A percentile compares a stretch with the other conserved stretches of the same genome.
Conservation (phyloP, 345 rosid species). For the Lepidium africanum region DNA sequence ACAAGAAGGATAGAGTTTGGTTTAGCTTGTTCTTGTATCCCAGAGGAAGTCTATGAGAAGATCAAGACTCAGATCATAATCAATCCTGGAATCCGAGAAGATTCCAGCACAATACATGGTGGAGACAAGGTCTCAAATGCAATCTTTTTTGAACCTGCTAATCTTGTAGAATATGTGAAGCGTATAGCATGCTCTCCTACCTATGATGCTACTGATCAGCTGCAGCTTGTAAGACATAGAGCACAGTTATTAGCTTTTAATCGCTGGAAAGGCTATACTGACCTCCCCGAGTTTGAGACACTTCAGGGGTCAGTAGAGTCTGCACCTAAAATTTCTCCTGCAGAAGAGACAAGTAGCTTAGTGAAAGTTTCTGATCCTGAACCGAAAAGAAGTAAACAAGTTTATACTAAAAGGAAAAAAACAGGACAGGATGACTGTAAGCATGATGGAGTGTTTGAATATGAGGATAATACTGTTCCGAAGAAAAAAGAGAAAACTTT, state of each 20-base stretch:
- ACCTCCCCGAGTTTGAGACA: conserved; percentile 47
- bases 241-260: conserved; percentile 57
- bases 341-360: conserved; percentile 15
- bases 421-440: conserved; percentile 19
- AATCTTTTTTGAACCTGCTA: conserved; percentile 44
- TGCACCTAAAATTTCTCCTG: conserved; percentile 34
- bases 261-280: conserved; percentile 57
- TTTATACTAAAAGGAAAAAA: conserved; percentile 25
- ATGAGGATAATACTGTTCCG: conserved; percentile 16
- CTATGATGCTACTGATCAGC: conserved; percentile 30
- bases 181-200: conserved; percentile 37
- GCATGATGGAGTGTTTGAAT: conserved; percentile 30
- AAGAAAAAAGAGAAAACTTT: conserved; percentile 53
- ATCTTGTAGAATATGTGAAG: conserved; percentile 41
- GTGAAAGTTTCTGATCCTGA: conserved; percentile 19
- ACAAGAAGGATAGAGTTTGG: conserved; percentile 67
- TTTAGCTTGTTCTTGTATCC: conserved; percentile 64
- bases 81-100: conserved; percentile 53
- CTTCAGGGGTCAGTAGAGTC: conserved; percentile 38
- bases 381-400: conserved; percentile 19
- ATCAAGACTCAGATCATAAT: conserved; percentile 44
- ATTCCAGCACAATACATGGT: conserved; percentile 33
- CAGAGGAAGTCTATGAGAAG: conserved; percentile 34
- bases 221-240: conserved; percentile 38
- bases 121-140: conserved; percentile 44